These are phyloP conservation scores for Xanthoceras sorbifolium DNA, from an alignment of 345 rosid species.

Conservation along the genomic window DNA sequence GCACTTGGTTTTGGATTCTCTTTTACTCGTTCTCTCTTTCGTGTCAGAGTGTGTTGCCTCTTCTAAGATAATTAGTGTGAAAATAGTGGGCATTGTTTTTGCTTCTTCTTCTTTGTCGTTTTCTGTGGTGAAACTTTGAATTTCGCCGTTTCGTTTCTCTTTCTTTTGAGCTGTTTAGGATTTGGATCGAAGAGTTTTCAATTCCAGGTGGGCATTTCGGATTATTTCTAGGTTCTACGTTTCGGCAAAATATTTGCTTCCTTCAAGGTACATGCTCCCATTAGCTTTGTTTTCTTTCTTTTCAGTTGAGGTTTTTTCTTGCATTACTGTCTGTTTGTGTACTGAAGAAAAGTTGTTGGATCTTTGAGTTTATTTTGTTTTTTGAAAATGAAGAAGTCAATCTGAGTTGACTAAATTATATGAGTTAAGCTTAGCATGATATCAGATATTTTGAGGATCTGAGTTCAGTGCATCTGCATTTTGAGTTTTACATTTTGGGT, in stretches of 20 bases:
- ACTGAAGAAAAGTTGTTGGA: constrained; percentile 13
- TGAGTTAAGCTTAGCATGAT: constrained; percentile 1
- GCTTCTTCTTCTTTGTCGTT: constrained; percentile 28
- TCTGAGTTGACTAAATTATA: constrained; percentile 13
- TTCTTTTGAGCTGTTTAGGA: constrained; percentile 21
- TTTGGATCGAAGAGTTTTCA: constrained; percentile 46
- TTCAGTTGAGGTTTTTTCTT: neutral
- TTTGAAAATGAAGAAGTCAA: constrained; percentile 20
- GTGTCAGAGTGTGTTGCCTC: constrained; percentile 25
- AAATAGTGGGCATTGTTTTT: constrained; percentile 11
- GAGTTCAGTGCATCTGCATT: constrained; percentile 3
- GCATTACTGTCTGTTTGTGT: constrained; percentile 20
- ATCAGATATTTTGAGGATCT: neutral
- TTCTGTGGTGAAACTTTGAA: constrained; percentile 27
- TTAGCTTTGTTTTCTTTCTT: constrained; percentile 4
- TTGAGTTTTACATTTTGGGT: neutral
- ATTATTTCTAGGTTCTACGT: constrained; percentile 22
- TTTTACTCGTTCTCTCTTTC: constrained; percentile 25
- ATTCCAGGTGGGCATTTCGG: constrained; percentile 26
- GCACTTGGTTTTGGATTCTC: constrained; percentile 37
- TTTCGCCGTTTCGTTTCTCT: constrained; percentile 9
- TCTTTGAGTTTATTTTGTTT: constrained; percentile 30
- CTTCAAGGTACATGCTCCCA: constrained; percentile 32
- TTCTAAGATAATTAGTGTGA: constrained; percentile 19
- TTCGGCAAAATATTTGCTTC: constrained; percentile 22